Evolutionary conservation across 2,329 filamentous ascomycete species (phyloP), one percentile per base, ranked within the genome.

Genomic region (Pyrenophora teres): DNA sequence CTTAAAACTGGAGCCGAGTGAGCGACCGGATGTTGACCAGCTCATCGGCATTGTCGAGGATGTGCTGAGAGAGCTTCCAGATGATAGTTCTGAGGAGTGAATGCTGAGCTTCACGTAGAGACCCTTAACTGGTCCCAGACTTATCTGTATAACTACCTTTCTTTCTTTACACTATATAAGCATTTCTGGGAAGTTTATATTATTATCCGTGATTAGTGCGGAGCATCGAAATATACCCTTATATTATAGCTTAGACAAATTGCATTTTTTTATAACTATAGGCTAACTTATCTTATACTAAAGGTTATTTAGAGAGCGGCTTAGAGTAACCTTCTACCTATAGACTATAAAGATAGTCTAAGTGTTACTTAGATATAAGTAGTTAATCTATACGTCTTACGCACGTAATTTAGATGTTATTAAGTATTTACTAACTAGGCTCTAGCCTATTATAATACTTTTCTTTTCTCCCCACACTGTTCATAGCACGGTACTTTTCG

Each of bases 1-100:
- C 75, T 78, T 99, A 68, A 84, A 80, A 63, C 89, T 97, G 23
- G 94, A 99, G 77, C 89, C 93, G 0, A 83, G 82, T 3, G 93
- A 97, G 71, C 80, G 94, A 59, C 94, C 94, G 13, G 89, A 95
- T 74, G 87, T 96, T 53, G 85, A 91, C 64, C 87, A 94, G 75
- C 76, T 97, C 72, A 94, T 95, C 62, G 76, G 78, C 38, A 82
- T 94, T 71, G 86, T 96, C n/a, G 84, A 92, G 73, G 78, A 79
- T 13, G 88, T 90, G 16, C 83, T 96, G 64, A 80, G 82, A 30
- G 78, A 81, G 48, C 71, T 91, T 58, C 87, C 88, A 0, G 84
- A 87, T 48, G 87, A 88, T 67, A 83, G 68, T 3, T 52, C 50
- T 13, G 59, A 56, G 7, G 54, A 60, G n/a, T 62, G 38, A 16